Evolutionary conservation across 176 grass and related monocot species (phyloP).

Genomic region (Triticum aestivum): IWGSC_CS_RefSeq_v2.1 NC_057812.1:29217650-29218149

Average conservation of each 20-base stretch:
- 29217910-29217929: not conserved
- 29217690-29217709: no score
- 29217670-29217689: no score
- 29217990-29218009: not conserved
- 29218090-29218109: not conserved
- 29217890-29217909: not conserved
- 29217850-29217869: not conserved
- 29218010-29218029: not conserved
- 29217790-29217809: not conserved
- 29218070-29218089: not conserved
- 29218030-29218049: not conserved
- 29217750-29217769: not conserved
- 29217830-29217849: not conserved
- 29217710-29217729: no score
- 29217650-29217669: constrained; percentile 3
- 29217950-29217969: not conserved
- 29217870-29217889: not conserved
- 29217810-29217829: not conserved
- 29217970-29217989: not conserved
- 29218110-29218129: not conserved
- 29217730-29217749: not conserved
- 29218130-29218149: not conserved
- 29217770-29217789: not conserved
- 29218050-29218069: not conserved
- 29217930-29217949: not conserved